A percentile compares a stretch with the other conserved stretches of the same genome.
phyloP scores from a whole-genome alignment of 352 stramenopile species.

The Globisporangium ultimum region DNA sequence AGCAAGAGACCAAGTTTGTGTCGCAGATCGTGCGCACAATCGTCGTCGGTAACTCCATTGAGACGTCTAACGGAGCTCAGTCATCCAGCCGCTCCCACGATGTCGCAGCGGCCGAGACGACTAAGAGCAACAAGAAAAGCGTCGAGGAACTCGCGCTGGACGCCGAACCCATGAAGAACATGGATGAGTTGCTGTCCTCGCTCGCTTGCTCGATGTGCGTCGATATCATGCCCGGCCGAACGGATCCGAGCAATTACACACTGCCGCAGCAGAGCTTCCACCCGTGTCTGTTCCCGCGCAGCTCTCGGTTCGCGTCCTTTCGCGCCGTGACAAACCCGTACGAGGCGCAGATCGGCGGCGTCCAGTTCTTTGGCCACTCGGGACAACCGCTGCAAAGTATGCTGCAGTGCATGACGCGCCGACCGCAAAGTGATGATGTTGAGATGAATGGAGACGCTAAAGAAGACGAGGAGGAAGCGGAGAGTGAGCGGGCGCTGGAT shows the following conservation, averaged over 20 bases:
- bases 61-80: slow-evolving; percentile 13
- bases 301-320: slow-evolving; percentile 73
- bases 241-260: slow-evolving; percentile 86
- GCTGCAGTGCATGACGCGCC: slow-evolving; percentile 46
- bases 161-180: slow-evolving; percentile 54
- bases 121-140: slow-evolving; percentile 41
- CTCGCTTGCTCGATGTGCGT: slow-evolving; percentile 83
- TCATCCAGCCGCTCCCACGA: neutral
- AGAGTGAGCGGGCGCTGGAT: slow-evolving; percentile 35
- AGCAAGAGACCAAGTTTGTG: slow-evolving; percentile 55
- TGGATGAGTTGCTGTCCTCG: slow-evolving; percentile 71
- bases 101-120: slow-evolving; percentile 17
- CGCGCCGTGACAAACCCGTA: slow-evolving; percentile 94
- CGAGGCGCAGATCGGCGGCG: slow-evolving; percentile 56
- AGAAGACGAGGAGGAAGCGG: slow-evolving; percentile 21
- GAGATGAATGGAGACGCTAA: slow-evolving; percentile 18
- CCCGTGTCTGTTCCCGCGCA: slow-evolving; percentile 88
- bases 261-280: slow-evolving; percentile 95
- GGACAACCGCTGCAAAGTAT: slow-evolving; percentile 89
- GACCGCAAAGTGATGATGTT: too few relatives aligned
- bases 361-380: slow-evolving; percentile 81
- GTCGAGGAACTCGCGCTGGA: slow-evolving; percentile 36
- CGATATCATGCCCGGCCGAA: slow-evolving; percentile 87
- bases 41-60: slow-evolving; percentile 61
- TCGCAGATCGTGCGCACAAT: slow-evolving; percentile 73